Evolutionary conservation across 345 rosid species (phyloP).

Genomic region (Iberis pinnata): DNA sequence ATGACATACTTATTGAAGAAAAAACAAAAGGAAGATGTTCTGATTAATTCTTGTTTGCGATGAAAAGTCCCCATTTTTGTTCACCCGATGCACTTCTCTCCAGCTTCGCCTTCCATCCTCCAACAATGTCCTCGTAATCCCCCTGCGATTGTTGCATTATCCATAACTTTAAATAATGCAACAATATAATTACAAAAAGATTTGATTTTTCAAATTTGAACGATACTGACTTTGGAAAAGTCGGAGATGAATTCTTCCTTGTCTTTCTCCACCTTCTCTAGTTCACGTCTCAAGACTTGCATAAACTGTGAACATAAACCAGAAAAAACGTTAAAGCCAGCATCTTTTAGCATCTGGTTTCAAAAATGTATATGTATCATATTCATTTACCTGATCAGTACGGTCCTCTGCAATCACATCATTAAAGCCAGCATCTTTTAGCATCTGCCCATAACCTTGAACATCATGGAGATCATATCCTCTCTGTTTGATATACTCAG

Average conservation of each 20-base stretch:
- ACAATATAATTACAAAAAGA: not conserved
- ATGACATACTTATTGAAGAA: no score
- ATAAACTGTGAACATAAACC: constrained; percentile 43
- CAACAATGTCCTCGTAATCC: constrained; percentile 70
- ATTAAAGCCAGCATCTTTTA: constrained; percentile 65
- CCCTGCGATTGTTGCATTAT: constrained; percentile 41
- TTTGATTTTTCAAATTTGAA: not conserved
- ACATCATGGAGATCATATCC: constrained; percentile 96
- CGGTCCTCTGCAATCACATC: constrained; percentile 80
- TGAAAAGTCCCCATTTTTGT: constrained; percentile 77
- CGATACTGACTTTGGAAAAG: constrained; percentile 63
- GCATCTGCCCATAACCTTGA: constrained; percentile 87
- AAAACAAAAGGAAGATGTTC: not conserved
- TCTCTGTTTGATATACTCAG: constrained; percentile 71
- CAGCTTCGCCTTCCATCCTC: constrained; percentile 79
- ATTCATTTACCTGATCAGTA: constrained; percentile 64
- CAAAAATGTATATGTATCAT: not conserved
- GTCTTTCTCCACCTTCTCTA: constrained; percentile 55
- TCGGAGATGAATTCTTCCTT: constrained; percentile 62
- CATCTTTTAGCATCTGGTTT: not conserved
- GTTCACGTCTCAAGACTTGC: constrained; percentile 61
- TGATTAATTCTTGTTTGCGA: constrained; percentile 37
- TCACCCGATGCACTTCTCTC: constrained; percentile 56
- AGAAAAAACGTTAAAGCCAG: not conserved
- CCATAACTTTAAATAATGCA: no score